Evolutionary conservation across 306 rosid species (phyloP), one percentile per base, ranked within the genome.

Genomic region (Casuarina equisetifolia): DNA sequence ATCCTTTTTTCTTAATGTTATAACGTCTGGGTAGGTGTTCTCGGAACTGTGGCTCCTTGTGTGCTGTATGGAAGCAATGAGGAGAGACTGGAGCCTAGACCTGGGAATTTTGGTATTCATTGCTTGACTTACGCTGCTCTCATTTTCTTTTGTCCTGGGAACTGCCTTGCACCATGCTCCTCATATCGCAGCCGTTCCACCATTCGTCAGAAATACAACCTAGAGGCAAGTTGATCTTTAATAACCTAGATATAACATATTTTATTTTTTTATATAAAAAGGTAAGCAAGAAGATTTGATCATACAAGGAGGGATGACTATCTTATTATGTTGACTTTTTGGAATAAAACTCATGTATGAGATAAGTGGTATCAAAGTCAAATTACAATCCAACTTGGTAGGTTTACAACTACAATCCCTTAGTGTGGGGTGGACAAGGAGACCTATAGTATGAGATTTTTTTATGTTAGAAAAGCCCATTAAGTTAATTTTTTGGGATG

Each of bases 11-110:
- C 5, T 74, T 85, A 80, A 78, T 66, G n/a, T 39, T 12, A 2
- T 80, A 76, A 39, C 17, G 4, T 82, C 44, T 82, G 69, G 62
- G 25, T 73, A 95, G 97, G 99, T 79, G 90, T 91, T 91, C 87
- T 95, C 83, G 99, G 99, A 79, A 90, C 91, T 67, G 84, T 91
- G 84, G 96, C 97, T 86, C 99, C 99, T 63, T 95, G 99, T 85
- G 91, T 95, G 63, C 79, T 95, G 83, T 91, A 92, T 79, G 99
- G 97, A 81, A 90, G 89, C 89, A 95, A 91, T 83, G 97, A 76
- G 3, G 99, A 95, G 88, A 91, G 99, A 25, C 94, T 95, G 80
- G 88, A 78, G 74, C 72, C 95, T 64, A 50, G 85, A 58, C 83
- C 91, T 53, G 99, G 97, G 78, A 82, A 89, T 15, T 95, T 92